Conservation (phyloP, 805 yeast genomes). For the Nakazawaea populi region DNA sequence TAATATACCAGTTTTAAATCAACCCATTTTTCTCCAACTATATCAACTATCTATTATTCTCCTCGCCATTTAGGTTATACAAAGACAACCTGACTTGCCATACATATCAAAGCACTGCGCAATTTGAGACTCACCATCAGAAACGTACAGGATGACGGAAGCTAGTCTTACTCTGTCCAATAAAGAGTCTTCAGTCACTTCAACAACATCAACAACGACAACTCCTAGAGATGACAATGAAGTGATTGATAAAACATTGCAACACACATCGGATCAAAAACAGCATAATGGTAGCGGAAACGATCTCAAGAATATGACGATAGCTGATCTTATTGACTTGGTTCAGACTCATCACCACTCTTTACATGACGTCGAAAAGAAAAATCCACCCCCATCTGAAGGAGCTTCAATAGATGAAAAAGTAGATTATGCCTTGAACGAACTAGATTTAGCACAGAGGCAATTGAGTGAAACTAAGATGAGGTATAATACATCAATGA, state of each 20-base stretch:
- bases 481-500: neutral
- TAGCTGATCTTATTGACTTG: conserved; percentile 2
- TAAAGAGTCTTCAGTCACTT: neutral
- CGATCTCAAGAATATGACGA: conserved; percentile 2
- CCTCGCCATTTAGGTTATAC: neutral
- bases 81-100: no score
- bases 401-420: conserved; percentile 5
- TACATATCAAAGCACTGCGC: no score
- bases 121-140: no score
- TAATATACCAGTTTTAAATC: neutral
- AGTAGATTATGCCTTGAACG: neutral
- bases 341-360: neutral
- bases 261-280: neutral
- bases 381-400: neutral
- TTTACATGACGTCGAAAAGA: neutral
- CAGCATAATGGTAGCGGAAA: neutral
- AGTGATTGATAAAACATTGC: neutral
- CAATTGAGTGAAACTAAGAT: conserved; percentile 1
- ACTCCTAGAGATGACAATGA: neutral
- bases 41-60: neutral
- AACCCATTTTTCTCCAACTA: neutral
- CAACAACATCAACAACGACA: neutral
- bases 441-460: neutral
- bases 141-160: no score
- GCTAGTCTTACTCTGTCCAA: no score